These are phyloP conservation scores for Pythium inflatum DNA, from an alignment of 352 stramenopile genomes.

Conservation along the genomic window DNA sequence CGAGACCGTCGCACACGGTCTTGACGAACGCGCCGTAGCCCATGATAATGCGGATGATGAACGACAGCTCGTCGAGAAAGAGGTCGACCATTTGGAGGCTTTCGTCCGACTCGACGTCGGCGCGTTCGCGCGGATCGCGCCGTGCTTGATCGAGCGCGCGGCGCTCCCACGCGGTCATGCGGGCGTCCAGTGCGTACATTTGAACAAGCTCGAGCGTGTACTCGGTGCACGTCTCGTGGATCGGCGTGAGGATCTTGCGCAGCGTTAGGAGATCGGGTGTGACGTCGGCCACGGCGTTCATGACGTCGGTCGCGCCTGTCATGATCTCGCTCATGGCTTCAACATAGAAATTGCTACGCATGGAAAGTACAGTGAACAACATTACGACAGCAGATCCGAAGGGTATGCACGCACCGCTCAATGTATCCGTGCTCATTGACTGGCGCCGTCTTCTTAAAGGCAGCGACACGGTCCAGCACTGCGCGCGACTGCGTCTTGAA, in stretches of 20 bases:
- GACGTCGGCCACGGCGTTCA: conserved; percentile 79
- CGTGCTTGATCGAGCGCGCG: conserved; percentile 61
- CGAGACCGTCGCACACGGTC: conserved; percentile 56
- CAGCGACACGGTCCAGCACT: conserved; percentile 54
- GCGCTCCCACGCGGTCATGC: conserved; percentile 80
- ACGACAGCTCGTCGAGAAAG: conserved; percentile 79
- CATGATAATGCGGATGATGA: conserved; percentile 73
- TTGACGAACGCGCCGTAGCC: conserved; percentile 67
- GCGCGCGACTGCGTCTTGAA: conserved; percentile 61
- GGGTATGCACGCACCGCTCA: conserved; percentile 60
- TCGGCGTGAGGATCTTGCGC: conserved; percentile 53
- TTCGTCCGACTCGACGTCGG: conserved; percentile 69
- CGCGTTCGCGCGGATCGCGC: conserved; percentile 38
- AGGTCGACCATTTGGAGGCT: conserved; percentile 88
- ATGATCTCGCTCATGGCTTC: conserved; percentile 73
- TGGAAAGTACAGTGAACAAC: not conserved
- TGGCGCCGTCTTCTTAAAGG: conserved; percentile 54
- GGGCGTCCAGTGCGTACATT: conserved; percentile 72
- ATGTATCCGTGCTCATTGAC: conserved; percentile 87
- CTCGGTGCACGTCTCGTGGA: conserved; percentile 61
- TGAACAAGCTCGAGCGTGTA: conserved; percentile 70
- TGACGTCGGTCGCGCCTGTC: conserved; percentile 72
- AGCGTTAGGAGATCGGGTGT: conserved; percentile 44
- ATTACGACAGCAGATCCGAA: too few relatives aligned
- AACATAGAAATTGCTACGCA: conserved; percentile 73